phyloP scores from a whole-genome alignment of 1,284 basidiomycete species.

The Singerocomus inundabilis region DNA sequence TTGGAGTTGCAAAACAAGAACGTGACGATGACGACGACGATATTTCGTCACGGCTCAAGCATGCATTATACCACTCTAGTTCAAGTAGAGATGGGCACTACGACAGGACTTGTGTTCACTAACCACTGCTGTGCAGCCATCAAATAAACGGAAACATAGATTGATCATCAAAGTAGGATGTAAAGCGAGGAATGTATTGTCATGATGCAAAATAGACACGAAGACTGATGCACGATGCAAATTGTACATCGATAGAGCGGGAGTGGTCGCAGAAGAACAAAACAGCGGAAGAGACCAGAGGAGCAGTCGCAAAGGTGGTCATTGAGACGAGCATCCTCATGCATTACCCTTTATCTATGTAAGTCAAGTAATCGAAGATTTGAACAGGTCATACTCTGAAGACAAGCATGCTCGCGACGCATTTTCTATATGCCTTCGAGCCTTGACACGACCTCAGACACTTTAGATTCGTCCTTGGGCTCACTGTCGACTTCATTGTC shows the following conservation, averaged over 20 bases:
- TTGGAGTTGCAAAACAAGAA: neutral
- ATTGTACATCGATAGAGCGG: neutral
- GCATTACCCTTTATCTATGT: neutral
- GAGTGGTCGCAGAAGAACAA: neutral
- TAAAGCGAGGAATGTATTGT: slow-evolving; percentile 3
- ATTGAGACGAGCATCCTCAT: neutral
- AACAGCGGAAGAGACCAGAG: neutral
- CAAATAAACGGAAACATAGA: neutral
- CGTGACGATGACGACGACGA: too few relatives aligned
- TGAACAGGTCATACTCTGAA: neutral
- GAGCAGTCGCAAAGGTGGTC: neutral
- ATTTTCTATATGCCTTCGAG: slow-evolving; percentile 34
- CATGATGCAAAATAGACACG: slow-evolving; percentile 2
- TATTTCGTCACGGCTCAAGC: too few relatives aligned
- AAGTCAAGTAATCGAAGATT: neutral
- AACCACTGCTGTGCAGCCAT: neutral
- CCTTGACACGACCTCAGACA: slow-evolving; percentile 48
- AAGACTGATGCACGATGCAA: neutral
- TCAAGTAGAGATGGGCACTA: too few relatives aligned
- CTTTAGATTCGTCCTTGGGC: slow-evolving; percentile 55
- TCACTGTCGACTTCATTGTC: slow-evolving; percentile 41
- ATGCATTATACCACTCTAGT: too few relatives aligned
- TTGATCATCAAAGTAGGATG: neutral
- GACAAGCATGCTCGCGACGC: neutral
- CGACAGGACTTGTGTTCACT: too few relatives aligned